Base-by-base conservation (phyloP, 225 moss, liverwort and hornwort species). In the Pseudoscleropodium purum region DNA sequence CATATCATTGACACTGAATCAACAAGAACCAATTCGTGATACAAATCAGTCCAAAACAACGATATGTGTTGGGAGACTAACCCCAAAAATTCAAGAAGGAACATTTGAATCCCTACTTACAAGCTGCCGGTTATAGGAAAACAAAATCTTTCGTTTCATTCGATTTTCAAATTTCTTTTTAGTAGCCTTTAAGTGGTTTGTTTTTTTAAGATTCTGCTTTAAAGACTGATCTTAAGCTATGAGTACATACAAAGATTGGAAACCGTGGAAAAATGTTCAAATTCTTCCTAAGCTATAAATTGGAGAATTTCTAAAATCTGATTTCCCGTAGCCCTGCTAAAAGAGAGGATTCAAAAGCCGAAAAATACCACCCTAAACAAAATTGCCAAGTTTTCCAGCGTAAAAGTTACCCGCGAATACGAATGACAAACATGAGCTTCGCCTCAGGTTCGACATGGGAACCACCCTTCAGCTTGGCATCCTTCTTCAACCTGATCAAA, bases 371-470 rank as follows among this genome's bases (percentile, higher is more conserved):
- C 30, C 70, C 63, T 19, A 30, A 57, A 25, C 51, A 64, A 47
- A 56, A 75, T 82, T 82, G 60, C 10, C n/a, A 57, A 26, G 11
- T 39, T 59, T 59, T 29, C 80, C 29, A 80, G 59, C 7, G 23
- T 31, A 14, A 31, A 36, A 61, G 85, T 89, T 89, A 96, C 96
- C 96, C 96, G 20, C 94, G 92, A 87, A 97, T 95, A 41, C 97
- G 95, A 80, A 97, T 91, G 54, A 96, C 93, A 56, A 97, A 97
- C 95, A 97, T 90, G 45, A 97, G 92, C 95, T 96, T 97, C 59
- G 94, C 92, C 88, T 97, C 96, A 37, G 97, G 89, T 80, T 97
- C 95, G 18, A 97, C 96, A 77, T 95, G 94, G 87, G 92, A 92
- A 21, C 93, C 92, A 47, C 95, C 92, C 84, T 95, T 96, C n/a